Conservation (phyloP, 2,329 filamentous ascomycete species). For the Epichloe scottii region DNA sequence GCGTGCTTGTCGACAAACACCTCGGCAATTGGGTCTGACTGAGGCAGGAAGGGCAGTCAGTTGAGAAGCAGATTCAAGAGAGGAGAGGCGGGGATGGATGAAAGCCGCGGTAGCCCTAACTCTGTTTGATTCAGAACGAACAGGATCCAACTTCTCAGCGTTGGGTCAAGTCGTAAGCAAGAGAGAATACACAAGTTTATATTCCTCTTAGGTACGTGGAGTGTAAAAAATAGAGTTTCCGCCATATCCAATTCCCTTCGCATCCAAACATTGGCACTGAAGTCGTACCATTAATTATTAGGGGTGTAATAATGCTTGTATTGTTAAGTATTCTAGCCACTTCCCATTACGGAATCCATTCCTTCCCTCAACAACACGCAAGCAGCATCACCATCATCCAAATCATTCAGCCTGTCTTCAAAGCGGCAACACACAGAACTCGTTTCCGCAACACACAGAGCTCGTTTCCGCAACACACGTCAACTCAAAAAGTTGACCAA, state of each 20-base stretch:
- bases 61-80: not conserved
- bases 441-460: too few species aligned
- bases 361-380: too few species aligned
- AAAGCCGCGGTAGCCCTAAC: constrained; percentile 2
- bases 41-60: not conserved
- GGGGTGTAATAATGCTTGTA: too few species aligned
- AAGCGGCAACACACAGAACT: too few species aligned
- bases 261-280: not conserved
- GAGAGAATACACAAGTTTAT: not conserved
- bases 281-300: too few species aligned
- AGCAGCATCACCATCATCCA: not conserved
- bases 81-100: not conserved
- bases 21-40: not conserved
- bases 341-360: too few species aligned
- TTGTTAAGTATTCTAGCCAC: too few species aligned
- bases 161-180: not conserved
- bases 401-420: not conserved
- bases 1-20: not conserved
- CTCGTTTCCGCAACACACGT: too few species aligned
- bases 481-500: too few species aligned
- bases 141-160: not conserved
- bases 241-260: not conserved
- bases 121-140: not conserved
- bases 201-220: not conserved
- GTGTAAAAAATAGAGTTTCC: not conserved